Conservation (phyloP, 2,329 filamentous ascomycete genomes). For the Harringtonia aguacate region DNA sequence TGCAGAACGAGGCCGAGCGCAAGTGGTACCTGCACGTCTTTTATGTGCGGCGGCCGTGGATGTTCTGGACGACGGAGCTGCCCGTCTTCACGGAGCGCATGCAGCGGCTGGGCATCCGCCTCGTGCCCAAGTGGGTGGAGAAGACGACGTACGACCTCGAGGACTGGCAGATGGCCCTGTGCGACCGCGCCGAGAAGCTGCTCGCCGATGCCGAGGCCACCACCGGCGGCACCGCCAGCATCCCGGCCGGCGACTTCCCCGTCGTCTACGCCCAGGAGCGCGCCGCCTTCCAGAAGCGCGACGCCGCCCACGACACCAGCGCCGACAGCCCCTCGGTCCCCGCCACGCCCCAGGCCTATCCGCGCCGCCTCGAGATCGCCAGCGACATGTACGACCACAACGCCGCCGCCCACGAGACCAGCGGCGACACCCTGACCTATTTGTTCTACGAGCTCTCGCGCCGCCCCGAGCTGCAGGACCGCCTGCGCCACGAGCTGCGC, state of each 20-base stretch:
- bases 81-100: background rate
- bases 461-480: background rate
- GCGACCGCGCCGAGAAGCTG: background rate
- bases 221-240: background rate
- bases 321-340: background rate
- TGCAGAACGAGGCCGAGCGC: background rate
- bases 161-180: conserved; percentile 1
- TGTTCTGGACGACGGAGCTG: conserved; percentile 1
- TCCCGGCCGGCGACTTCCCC: background rate
- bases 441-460: conserved; percentile 3
- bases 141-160: conserved; percentile 1
- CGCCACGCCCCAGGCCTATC: background rate
- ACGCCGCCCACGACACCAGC: too few species aligned
- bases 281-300: background rate
- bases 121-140: background rate
- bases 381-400: conserved; percentile 3
- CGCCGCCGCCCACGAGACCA: conserved; percentile 5
- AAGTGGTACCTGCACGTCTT: conserved; percentile 1
- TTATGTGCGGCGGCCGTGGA: background rate
- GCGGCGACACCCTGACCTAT: conserved; percentile 4
- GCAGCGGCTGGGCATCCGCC: background rate
- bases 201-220: too few species aligned
- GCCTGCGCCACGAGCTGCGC: conserved; percentile 1
- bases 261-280: background rate
- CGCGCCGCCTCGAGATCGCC: background rate